phyloP scores from a whole-genome alignment of 2,329 filamentous ascomycete genomes.

The Phyllosticta citrichinensis region DNA sequence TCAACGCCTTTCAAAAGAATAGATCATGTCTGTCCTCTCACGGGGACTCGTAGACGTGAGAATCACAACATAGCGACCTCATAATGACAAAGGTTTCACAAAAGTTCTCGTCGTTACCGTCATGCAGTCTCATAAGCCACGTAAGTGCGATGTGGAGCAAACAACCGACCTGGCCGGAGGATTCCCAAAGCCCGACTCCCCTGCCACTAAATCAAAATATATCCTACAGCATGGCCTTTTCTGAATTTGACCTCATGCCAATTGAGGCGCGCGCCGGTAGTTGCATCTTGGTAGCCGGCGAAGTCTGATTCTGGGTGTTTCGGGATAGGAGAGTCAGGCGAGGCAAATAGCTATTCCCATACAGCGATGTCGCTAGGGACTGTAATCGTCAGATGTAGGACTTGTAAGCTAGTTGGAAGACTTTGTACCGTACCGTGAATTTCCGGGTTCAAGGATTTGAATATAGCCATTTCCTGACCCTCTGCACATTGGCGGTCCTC shows the following conservation, averaged over 20 bases:
- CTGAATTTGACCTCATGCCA: constrained; percentile 47
- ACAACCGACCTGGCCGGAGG: too few relatives aligned
- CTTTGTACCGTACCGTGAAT: constrained; percentile 25
- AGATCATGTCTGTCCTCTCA: not conserved
- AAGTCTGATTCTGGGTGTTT: constrained; percentile 31
- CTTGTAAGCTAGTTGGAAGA: not conserved
- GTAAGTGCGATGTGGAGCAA: too few relatives aligned
- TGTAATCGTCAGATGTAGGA: constrained; percentile 17
- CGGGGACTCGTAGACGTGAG: not conserved
- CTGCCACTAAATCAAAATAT: not conserved
- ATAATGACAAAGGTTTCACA: not conserved
- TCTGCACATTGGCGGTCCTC: too few relatives aligned
- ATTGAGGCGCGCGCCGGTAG: constrained; percentile 48
- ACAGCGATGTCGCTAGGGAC: constrained; percentile 46
- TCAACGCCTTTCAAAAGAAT: not conserved
- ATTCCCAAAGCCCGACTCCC: too few relatives aligned
- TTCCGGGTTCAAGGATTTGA: constrained; percentile 34
- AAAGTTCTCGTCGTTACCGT: not conserved
- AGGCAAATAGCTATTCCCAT: constrained; percentile 55
- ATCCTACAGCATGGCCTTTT: constrained; percentile 31
- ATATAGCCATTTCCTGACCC: constrained; percentile 22
- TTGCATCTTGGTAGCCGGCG: constrained; percentile 48
- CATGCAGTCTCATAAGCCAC: too few relatives aligned
- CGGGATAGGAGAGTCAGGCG: constrained; percentile 40
- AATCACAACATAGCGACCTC: not conserved